Base-by-base conservation (phyloP, 1,284 basidiomycete genomes). In the Heliocybe sulcata region DNA sequence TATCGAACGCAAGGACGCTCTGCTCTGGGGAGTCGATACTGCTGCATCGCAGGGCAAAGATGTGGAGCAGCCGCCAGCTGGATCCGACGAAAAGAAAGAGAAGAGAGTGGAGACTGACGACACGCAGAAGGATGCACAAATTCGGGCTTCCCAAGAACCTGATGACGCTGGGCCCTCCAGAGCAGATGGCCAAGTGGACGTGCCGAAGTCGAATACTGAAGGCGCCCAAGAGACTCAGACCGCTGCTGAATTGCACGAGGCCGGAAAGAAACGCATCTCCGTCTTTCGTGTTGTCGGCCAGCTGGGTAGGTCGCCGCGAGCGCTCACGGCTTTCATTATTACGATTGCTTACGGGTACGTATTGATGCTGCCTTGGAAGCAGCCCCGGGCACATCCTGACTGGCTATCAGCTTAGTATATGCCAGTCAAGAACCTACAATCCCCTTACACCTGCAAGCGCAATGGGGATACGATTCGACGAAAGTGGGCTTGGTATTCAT, bases 401-500 rank as follows among this genome's bases (percentile, higher is more conserved):
- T 31, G 6, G 29, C 6, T 56, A 59, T 27, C 53, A 88, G 86
- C 1, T 64, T 84, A 16, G 66, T 81, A 1, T 78, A 75, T 56
- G 79, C 73, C 22, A 73, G 73, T 47, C 73, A 78, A 61, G 87
- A 90, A 55, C 82, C 87, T 3, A 77, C 85, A 1, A 69, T 92
- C 23, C 83, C 89, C 0, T 67, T 92, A 11, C 83, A 85, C 60
- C 67, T 90, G 33, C 77, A 85, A 59, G 64, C 65, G 2, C 65
- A 80, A 0, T 92, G 85, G 81, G 63, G 72, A n/a, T 77, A 87
- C 55, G 65, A 79, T 59, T 77, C 87, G 0, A 69, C 72, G 3
- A 77, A 79, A 65, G 83, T 90, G 22, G 90, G 90, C 1, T 63
- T 91, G 10, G 77, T 90, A 14, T 89, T 85, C 64, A 72, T 92